These are phyloP conservation scores for Ziziphus jujuba DNA, from an alignment of 306 rosid genomes.

Conservation along the genomic window DNA sequence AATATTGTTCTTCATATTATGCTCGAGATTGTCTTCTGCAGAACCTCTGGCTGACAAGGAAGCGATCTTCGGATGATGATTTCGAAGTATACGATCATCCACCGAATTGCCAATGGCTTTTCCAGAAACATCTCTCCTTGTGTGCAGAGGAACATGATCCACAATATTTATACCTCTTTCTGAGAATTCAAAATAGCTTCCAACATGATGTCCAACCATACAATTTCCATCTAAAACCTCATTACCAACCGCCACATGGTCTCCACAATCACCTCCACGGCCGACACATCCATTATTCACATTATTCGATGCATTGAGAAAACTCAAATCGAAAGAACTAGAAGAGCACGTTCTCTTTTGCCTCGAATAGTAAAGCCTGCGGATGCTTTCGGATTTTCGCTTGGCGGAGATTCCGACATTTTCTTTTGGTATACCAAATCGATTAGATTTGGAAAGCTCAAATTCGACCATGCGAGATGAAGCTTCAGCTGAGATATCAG, in stretches of 20 bases:
- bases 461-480: conserved; percentile 49
- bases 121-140: neutral
- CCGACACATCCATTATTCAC: conserved; percentile 8
- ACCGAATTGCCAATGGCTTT: neutral
- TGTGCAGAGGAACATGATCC: neutral
- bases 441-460: conserved; percentile 43
- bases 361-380: conserved; percentile 43
- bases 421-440: conserved; percentile 23
- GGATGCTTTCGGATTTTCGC: conserved; percentile 43
- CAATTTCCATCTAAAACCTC: conserved; percentile 22
- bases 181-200: conserved; percentile 16
- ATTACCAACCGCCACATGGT: conserved; percentile 3
- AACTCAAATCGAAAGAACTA: conserved; percentile 25
- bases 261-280: conserved; percentile 17
- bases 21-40: neutral
- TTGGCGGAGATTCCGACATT: conserved; percentile 19
- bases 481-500: conserved; percentile 46
- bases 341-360: conserved; percentile 42
- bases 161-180: conserved; percentile 1
- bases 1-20: conserved; percentile 13
- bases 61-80: neutral
- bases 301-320: conserved; percentile 17
- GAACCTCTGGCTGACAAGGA: neutral
- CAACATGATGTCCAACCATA: conserved; percentile 22
- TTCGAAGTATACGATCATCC: neutral